phyloP scores from a whole-genome alignment of 2,329 filamentous ascomycete genomes.

The Tolypocladium album region DNA sequence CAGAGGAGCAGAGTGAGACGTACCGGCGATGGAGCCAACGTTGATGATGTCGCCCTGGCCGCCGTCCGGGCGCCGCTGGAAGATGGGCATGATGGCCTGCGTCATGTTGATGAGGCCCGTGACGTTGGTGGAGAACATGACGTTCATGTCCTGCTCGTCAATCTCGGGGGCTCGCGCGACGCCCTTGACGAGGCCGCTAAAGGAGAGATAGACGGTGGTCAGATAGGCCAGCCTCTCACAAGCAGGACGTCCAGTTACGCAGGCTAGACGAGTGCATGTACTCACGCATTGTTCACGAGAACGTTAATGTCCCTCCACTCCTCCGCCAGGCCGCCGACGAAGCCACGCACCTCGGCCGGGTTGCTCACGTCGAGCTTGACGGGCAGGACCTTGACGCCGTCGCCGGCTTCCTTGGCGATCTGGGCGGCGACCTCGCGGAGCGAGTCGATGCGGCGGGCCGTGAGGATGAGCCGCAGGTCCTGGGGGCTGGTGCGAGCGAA shows the following conservation, averaged over 20 bases:
- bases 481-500: conserved; percentile 79
- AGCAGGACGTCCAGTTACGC: background rate
- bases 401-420: conserved; percentile 65
- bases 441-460: conserved; percentile 73
- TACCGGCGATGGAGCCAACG: conserved; percentile 75
- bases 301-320: conserved; percentile 81
- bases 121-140: conserved; percentile 91
- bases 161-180: conserved; percentile 81
- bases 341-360: conserved; percentile 58
- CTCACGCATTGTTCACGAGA: conserved; percentile 91
- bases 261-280: conserved; percentile 7
- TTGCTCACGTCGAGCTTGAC: conserved; percentile 83
- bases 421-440: conserved; percentile 66
- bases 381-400: conserved; percentile 71
- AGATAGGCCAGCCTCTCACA: background rate
- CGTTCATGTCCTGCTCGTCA: conserved; percentile 64
- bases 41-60: conserved; percentile 92
- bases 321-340: conserved; percentile 63
- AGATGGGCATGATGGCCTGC: conserved; percentile 76
- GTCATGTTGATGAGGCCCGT: conserved; percentile 95
- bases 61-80: conserved; percentile 63
- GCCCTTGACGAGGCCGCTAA: conserved; percentile 77
- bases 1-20: background rate
- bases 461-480: conserved; percentile 73
- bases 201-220: background rate